Evolutionary conservation across 2,329 filamentous ascomycete species (phyloP).

Genomic region (Ophiosphaerella herpotricha): DNA sequence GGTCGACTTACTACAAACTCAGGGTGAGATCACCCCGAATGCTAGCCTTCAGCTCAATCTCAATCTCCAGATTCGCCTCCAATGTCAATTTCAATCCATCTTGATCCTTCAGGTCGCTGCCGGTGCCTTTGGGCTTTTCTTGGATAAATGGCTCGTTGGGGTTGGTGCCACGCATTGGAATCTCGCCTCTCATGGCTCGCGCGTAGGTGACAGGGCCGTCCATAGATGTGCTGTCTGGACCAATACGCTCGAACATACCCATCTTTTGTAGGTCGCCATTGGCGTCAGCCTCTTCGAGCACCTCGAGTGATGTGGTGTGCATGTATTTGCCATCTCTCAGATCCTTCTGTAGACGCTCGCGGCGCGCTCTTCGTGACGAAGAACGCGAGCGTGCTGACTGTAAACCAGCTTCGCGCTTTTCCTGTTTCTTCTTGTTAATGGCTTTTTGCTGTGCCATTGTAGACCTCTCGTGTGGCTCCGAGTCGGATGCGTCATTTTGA

Average conservation of each 20-base stretch:
- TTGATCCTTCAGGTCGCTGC: conserved; percentile 54
- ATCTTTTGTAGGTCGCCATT: conserved; percentile 54
- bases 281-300: conserved; percentile 57
- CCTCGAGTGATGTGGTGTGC: conserved; percentile 55
- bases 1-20: conserved; percentile 69
- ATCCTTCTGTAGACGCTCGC: conserved; percentile 52
- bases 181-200: conserved; percentile 59
- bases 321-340: conserved; percentile 57
- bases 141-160: conserved; percentile 55
- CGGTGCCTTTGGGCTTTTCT: conserved; percentile 47
- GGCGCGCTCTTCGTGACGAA: conserved; percentile 53
- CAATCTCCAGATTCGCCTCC: conserved; percentile 79
- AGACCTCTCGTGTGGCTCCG: conserved; percentile 48
- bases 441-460: conserved; percentile 54
- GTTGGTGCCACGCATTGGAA: conserved; percentile 58
- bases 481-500: conserved; percentile 32
- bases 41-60: conserved; percentile 83
- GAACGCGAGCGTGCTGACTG: conserved; percentile 54
- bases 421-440: conserved; percentile 47
- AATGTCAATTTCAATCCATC: conserved; percentile 74
- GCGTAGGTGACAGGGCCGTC: conserved; percentile 61
- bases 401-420: conserved; percentile 43
- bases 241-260: conserved; percentile 60
- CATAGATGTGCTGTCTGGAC: conserved; percentile 61
- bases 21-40: conserved; percentile 84